Base-by-base conservation (phyloP, 208 protist species). In the Novymonas esmeraldas region DNA sequence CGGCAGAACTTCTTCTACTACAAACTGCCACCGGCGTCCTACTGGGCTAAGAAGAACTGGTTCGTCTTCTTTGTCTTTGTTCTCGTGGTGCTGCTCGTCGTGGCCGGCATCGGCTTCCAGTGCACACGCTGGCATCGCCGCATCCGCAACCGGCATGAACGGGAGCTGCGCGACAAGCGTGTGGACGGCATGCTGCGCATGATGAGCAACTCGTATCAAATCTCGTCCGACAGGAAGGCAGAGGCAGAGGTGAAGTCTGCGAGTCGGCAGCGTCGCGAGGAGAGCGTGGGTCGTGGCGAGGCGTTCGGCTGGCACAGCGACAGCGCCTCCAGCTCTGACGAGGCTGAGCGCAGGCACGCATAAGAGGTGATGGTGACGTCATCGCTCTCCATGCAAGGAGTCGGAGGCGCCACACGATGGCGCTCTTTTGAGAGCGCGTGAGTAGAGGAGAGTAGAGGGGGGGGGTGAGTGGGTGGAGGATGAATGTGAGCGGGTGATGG, bases 41-140 rank as follows among this genome's bases (percentile, higher is more conserved):
- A 64, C 31, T 78, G 72, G 59, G 42, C 55, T 22, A 45, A 64
- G 31, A 33, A 24, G 13, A 68, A 62, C 59, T 78, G 64, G 59
- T 56, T 67, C 34, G 63, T 59, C 24, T 57, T 78, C 6, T 45
- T 72, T 26, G 60, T 54, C 1, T 5, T 66, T 14, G 62, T 42
- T 1, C 45, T 72, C 3, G 18, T 51, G 34, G 20, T 58, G 26
- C 34, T 33, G 10, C 13, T 64, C 5, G 22, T 31, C 16, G n/a
- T 78, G n/a, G 48, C 61, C 26, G 38, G 46, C 46, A 66, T 61
- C 36, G 28, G 39, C 26, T 42, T 36, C 60, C 20, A 2, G 4
- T 10, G 22, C 9, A 20, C 42, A 20, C 64, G 64, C 20, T 71
- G 72, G 59, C 46, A 46, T 14, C 50, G 60, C 16, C 44, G 62